Conservation (phyloP, 164 flowering plant species). For the Vitis vinifera region DNA sequence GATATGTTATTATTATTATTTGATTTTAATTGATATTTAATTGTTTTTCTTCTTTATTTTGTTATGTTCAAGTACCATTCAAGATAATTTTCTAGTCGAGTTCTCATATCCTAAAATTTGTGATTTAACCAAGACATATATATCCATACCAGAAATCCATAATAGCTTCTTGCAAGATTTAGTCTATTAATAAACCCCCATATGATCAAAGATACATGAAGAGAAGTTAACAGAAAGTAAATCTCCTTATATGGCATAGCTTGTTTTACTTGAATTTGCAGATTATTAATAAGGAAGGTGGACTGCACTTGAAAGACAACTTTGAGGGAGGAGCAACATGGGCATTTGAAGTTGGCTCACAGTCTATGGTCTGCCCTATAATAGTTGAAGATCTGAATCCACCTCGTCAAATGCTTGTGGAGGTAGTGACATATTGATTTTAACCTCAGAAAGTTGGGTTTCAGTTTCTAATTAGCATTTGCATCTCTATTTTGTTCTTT, state of each 20-base stretch:
- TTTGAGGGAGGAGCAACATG: slow-evolving; percentile 92
- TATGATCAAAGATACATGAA: background rate
- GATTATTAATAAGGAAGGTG: slow-evolving; percentile 70
- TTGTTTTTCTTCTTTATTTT: too few species aligned
- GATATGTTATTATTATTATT: too few species aligned
- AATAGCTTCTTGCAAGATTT: too few species aligned
- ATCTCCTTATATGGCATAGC: background rate
- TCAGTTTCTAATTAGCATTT: background rate
- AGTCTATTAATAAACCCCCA: background rate
- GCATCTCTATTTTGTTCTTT: background rate
- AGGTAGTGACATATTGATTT: slow-evolving; percentile 45
- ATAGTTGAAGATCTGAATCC: slow-evolving; percentile 85
- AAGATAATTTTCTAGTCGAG: too few species aligned
- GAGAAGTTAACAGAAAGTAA: background rate
- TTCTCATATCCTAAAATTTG: too few species aligned
- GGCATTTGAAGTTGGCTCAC: slow-evolving; percentile 95
- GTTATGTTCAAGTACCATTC: too few species aligned
- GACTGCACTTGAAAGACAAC: slow-evolving; percentile 60
- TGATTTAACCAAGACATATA: too few species aligned
- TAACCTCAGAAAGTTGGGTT: background rate
- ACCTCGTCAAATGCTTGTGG: slow-evolving; percentile 94
- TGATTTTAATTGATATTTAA: too few species aligned
- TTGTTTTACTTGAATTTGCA: slow-evolving; percentile 24
- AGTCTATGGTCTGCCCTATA: slow-evolving; percentile 86
- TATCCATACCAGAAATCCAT: too few species aligned